These are phyloP conservation scores for Skeletonema grethae DNA, from an alignment of 108 stramenopile genomes.

Conservation along the genomic window DNA sequence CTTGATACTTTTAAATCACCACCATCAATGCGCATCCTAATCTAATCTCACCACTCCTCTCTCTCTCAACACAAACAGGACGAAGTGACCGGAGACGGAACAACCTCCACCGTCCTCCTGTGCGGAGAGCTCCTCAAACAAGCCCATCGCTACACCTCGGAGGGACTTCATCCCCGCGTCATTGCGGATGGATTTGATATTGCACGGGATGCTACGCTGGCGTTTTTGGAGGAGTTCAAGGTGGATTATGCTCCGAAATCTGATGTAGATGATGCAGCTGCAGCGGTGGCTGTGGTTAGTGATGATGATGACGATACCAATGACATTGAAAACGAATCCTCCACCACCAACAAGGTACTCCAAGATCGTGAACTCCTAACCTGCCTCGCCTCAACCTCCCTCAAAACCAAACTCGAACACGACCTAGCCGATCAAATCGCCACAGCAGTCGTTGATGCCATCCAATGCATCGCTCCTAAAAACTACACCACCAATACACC, in stretches of 20 bases:
- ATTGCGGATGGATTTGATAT: conserved; percentile 96
- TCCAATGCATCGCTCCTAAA: conserved; percentile 75
- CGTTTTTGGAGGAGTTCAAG: conserved; percentile 88
- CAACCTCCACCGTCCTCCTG: conserved; percentile 95
- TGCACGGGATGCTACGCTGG: conserved; percentile 85
- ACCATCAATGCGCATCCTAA: conserved; percentile 1
- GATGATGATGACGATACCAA: neutral
- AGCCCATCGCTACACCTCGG: conserved; percentile 90
- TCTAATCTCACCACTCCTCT: neutral
- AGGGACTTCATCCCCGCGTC: conserved; percentile 98
- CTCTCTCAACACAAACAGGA: conserved; percentile 38
- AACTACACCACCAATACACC: conserved; percentile 49
- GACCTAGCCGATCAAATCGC: conserved; percentile 83
- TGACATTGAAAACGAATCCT: conserved; percentile 40
- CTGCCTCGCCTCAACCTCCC: conserved; percentile 87
- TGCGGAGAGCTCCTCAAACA: conserved; percentile 97
- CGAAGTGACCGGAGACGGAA: conserved; percentile 96
- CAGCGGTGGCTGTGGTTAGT: neutral
- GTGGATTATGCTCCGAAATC: conserved; percentile 21
- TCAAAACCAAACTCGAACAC: conserved; percentile 94
- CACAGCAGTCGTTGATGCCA: conserved; percentile 91
- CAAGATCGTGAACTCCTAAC: conserved; percentile 88
- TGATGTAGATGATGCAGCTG: neutral
- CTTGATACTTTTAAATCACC: neutral
- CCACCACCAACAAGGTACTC: conserved; percentile 34